These are phyloP conservation scores for Albugo candida DNA, from an alignment of 352 stramenopile genomes.

Conservation along the genomic window DNA sequence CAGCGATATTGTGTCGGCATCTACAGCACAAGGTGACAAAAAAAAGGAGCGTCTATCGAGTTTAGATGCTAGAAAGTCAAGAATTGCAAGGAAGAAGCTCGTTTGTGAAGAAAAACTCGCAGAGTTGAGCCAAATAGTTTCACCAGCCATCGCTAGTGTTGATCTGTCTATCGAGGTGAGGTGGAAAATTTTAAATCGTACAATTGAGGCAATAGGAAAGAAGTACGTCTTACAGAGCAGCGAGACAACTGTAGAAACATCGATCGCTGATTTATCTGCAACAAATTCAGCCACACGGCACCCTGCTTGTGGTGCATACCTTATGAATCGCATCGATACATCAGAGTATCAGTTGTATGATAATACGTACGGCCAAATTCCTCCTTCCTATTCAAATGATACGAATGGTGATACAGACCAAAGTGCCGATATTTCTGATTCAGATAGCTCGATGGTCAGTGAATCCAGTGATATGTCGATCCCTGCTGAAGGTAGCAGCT, in stretches of 20 bases:
- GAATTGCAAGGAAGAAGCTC: constrained; percentile 13
- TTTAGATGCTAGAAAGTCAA: not conserved
- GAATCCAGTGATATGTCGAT: constrained; percentile 3
- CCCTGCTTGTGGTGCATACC: constrained; percentile 22
- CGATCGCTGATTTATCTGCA: constrained; percentile 3
- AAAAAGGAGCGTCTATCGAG: constrained; percentile 3
- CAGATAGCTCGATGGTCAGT: too few species aligned
- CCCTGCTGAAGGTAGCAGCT: constrained; percentile 22
- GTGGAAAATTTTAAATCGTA: constrained; percentile 24
- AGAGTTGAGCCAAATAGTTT: constrained; percentile 24
- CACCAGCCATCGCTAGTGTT: constrained; percentile 34
- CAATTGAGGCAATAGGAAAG: constrained; percentile 21
- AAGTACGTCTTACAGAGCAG: constrained; percentile 21
- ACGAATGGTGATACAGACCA: constrained; percentile 67
- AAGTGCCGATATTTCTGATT: constrained; percentile 36
- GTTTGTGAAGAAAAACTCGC: constrained; percentile 11
- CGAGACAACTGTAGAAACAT: constrained; percentile 7
- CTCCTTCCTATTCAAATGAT: constrained; percentile 30
- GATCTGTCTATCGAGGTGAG: constrained; percentile 21
- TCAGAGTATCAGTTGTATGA: constrained; percentile 15
- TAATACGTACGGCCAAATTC: constrained; percentile 26
- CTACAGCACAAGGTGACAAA: not conserved
- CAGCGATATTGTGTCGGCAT: not conserved
- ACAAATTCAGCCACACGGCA: constrained; percentile 11
- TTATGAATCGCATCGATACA: constrained; percentile 20